phyloP scores from a whole-genome alignment of 306 rosid genomes.

The Clitoria ternatea region DNA sequence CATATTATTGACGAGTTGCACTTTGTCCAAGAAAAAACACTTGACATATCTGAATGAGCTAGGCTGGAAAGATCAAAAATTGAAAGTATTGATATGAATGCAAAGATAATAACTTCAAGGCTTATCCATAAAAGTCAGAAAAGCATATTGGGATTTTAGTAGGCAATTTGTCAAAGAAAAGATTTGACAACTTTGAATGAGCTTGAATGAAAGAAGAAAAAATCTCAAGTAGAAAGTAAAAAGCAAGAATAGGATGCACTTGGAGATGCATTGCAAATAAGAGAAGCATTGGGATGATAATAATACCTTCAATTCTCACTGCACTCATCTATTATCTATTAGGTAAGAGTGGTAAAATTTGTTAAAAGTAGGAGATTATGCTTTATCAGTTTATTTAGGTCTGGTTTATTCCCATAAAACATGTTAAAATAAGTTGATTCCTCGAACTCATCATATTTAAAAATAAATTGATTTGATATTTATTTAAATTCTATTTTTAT shows the following conservation, averaged over 20 bases:
- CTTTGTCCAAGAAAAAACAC: background rate
- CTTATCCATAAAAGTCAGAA: background rate
- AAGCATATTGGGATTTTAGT: background rate
- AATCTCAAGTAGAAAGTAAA: background rate
- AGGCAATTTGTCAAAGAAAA: constrained; percentile 58
- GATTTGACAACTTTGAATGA: constrained; percentile 58
- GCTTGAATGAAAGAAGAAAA: constrained; percentile 41
- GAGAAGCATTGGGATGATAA: too few relatives aligned
- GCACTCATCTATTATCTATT: too few relatives aligned
- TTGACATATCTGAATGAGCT: background rate
- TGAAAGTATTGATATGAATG: constrained; percentile 17
- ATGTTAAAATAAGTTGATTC: too few relatives aligned
- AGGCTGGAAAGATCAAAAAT: constrained; percentile 31
- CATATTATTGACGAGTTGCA: background rate
- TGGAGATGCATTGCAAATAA: background rate
- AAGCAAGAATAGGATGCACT: background rate
- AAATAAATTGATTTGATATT: too few relatives aligned
- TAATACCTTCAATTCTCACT: too few relatives aligned
- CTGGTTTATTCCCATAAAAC: too few relatives aligned
- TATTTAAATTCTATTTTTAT: too few relatives aligned
- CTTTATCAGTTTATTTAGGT: too few relatives aligned
- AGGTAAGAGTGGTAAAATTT: too few relatives aligned
- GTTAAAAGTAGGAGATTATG: too few relatives aligned
- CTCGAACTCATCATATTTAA: too few relatives aligned
- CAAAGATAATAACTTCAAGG: background rate